Evolutionary conservation across 2,329 filamentous ascomycete genomes (phyloP).

Genomic region (Penicillium corylophilum): DNA sequence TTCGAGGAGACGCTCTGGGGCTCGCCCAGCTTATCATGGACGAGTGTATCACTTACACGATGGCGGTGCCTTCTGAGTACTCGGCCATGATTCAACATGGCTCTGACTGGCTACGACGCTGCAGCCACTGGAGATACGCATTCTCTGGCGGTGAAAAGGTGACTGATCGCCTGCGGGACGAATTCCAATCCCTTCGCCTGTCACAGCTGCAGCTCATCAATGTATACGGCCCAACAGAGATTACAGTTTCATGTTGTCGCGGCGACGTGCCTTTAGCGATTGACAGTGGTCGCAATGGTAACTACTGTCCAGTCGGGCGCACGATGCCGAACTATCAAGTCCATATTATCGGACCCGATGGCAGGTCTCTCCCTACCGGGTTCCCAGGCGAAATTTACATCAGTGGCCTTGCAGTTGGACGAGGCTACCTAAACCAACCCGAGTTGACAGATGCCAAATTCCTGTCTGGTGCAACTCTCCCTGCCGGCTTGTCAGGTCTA

Average conservation of each 20-base stretch:
- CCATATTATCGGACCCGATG: constrained; percentile 36
- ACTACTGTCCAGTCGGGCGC: constrained; percentile 10
- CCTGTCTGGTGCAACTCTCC: not conserved
- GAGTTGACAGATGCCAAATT: constrained; percentile 13
- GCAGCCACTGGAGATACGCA: not conserved
- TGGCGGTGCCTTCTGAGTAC: constrained; percentile 18
- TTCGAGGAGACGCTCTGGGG: constrained; percentile 10
- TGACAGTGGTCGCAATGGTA: not conserved
- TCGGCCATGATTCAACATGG: constrained; percentile 6
- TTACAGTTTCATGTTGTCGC: not conserved
- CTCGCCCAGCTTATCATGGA: constrained; percentile 6
- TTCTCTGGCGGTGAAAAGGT: not conserved
- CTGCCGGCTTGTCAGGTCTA: constrained; percentile 24
- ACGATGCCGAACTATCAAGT: constrained; percentile 40
- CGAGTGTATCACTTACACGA: constrained; percentile 7
- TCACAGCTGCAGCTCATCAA: not conserved
- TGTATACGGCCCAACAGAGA: not conserved
- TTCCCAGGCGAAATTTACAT: constrained; percentile 46
- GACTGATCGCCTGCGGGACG: not conserved
- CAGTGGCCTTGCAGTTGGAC: constrained; percentile 28
- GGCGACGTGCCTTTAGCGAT: not conserved
- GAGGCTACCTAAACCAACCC: constrained; percentile 19
- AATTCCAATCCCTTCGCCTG: not conserved
- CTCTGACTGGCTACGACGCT: not conserved
- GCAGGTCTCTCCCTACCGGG: constrained; percentile 40